These are phyloP conservation scores for Remersonia thermophila DNA, from an alignment of 2,329 filamentous ascomycete species.

Conservation along the genomic window DNA sequence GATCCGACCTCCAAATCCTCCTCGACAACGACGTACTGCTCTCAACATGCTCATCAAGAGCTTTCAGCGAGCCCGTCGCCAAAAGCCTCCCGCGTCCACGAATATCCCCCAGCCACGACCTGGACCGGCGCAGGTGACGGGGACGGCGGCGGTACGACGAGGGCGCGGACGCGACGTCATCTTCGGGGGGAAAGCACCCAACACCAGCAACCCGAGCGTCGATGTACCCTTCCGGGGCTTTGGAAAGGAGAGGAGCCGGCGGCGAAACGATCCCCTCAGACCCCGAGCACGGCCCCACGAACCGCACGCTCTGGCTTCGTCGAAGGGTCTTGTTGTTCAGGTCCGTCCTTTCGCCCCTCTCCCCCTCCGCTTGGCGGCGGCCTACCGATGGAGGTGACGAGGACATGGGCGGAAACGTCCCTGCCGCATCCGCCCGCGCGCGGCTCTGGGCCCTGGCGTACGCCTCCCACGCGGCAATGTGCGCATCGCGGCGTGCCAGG, in stretches of 20 bases:
- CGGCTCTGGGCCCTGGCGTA: slow-evolving; percentile 40
- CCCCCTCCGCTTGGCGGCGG: too few species aligned
- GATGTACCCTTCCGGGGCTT: slow-evolving; percentile 24
- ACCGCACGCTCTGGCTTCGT: slow-evolving; percentile 45
- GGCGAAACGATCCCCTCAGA: too few species aligned
- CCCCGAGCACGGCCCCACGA: slow-evolving; percentile 26
- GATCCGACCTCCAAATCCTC: slow-evolving; percentile 13
- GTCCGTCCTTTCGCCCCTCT: too few species aligned
- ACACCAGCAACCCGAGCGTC: slow-evolving; percentile 14
- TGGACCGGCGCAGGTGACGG: slow-evolving; percentile 32
- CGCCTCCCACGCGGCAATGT: slow-evolving; percentile 49
- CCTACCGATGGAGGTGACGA: too few species aligned
- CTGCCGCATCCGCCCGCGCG: slow-evolving; percentile 16
- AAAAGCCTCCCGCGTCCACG: slow-evolving; percentile 3
- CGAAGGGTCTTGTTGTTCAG: slow-evolving; percentile 21
- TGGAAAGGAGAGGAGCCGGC: slow-evolving; percentile 6
- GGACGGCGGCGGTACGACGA: slow-evolving; percentile 32
- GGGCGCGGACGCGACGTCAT: slow-evolving; percentile 34
- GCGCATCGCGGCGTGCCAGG: slow-evolving; percentile 44
- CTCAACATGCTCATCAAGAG: neutral
- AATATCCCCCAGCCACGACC: slow-evolving; percentile 37
- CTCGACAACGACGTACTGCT: slow-evolving; percentile 1
- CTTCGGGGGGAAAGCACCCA: slow-evolving; percentile 36
- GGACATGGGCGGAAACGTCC: too few species aligned
- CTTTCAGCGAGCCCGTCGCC: neutral